Percentiles rank a stretch among this genome's conserved stretches.
Evolutionary conservation across 140 eudicot genomes (phyloP).

Genomic region (Senecio squalidus): DNA sequence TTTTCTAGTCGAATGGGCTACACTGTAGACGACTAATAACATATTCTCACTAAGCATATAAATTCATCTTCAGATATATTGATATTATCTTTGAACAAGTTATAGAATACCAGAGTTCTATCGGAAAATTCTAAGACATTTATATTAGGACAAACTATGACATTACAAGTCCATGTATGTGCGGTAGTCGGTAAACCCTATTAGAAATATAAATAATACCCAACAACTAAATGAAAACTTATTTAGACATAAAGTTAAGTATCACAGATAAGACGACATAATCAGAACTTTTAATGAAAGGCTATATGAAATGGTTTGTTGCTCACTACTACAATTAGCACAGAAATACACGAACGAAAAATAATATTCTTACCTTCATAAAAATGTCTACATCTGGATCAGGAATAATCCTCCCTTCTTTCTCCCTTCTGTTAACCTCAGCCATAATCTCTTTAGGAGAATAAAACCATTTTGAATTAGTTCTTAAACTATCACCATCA

Average conservation of each 20-base stretch:
- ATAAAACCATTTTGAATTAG: background rate
- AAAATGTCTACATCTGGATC: constrained; percentile 63
- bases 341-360: constrained; percentile 1
- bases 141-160: too few relatives aligned
- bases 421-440: constrained; percentile 62
- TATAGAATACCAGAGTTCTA: too few relatives aligned
- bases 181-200: too few relatives aligned
- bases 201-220: too few relatives aligned
- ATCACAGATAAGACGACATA: background rate
- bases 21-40: too few relatives aligned
- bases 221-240: too few relatives aligned
- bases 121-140: too few relatives aligned
- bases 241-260: background rate
- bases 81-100: too few relatives aligned
- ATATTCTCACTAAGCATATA: too few relatives aligned
- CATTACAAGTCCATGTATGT: too few relatives aligned
- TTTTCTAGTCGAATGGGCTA: too few relatives aligned
- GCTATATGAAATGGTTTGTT: background rate
- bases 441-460: constrained; percentile 40
- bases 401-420: constrained; percentile 60
- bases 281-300: background rate
- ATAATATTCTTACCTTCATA: constrained; percentile 48
- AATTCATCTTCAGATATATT: too few relatives aligned
- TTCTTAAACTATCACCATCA: background rate
- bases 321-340: background rate